Evolutionary conservation across 768 basidiomycete genomes (phyloP), one percentile per base, ranked within the genome.

Genomic region (Tricholoma bakamatsutake): DNA sequence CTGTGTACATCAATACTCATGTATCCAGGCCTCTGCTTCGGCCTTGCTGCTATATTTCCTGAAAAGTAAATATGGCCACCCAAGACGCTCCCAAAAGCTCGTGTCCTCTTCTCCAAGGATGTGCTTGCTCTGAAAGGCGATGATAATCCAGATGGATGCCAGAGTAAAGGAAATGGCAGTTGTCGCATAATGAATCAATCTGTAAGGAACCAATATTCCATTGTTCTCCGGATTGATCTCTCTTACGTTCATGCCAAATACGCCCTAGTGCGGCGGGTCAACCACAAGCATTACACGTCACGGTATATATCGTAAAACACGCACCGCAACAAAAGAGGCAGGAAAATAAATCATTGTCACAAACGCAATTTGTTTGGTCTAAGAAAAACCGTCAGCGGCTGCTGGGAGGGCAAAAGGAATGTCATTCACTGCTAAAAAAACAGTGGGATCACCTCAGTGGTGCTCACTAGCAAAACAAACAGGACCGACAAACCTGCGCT

Each of bases 291-390:
- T 24, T 10, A 31, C 10, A 27, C 12, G 17, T 15, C 3, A 24
- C 21, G 21, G 21, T 24, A 24, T 24, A 24, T 3, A 24, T 30
- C 8, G 24, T 30, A 27, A n/a, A 17, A 33, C 17, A 55, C 75
- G 45, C 63, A 79, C 79, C 52, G 80, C 75, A 27, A 71, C 67
- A 53, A 84, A 80, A 10, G 79, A 78, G 0, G 80, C 79, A 2
- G 84, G 84, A 4, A 85, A 67, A 66, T 84, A 85, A 17, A 81
- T 61, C 81, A 85, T 84, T 1, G 80, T 80, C 10, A 85, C 69
- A 60, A 83, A 85, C 0, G 82, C 78, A 47, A 85, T 78, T 66
- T 84, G 79, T 53, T 76, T 80, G 78, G 80, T 81, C 73, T 75
- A 24, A 31, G 7, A 2, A 28, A 28, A 11, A 30, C 1, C 31